Evolutionary conservation across 495 filamentous ascomycete genomes (phyloP).

Genomic region (Aspergillus heteromorphus): DNA sequence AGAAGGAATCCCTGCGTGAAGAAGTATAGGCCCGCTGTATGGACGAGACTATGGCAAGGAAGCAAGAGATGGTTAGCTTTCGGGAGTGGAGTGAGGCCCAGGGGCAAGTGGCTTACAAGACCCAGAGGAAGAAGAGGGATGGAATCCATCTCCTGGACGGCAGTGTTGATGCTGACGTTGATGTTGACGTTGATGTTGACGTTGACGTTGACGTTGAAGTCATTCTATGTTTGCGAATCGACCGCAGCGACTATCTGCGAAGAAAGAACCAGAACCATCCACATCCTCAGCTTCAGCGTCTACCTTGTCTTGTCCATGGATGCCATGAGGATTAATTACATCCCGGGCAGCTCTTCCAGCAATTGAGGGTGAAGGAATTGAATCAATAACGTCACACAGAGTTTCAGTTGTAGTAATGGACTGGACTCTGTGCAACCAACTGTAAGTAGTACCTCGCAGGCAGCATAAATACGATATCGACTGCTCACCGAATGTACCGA

Average conservation of each 20-base stretch:
- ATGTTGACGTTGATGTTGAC: background rate
- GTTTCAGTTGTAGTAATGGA: too few species aligned
- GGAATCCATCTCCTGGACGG: background rate
- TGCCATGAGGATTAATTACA: too few species aligned
- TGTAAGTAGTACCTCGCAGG: too few species aligned
- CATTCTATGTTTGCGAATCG: too few species aligned
- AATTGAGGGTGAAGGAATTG: background rate
- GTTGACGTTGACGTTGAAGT: too few species aligned
- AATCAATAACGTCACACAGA: background rate
- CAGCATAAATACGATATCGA: too few species aligned
- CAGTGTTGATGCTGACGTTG: background rate
- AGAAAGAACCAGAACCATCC: background rate
- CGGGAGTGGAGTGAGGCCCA: too few species aligned
- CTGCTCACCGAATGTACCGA: too few species aligned
- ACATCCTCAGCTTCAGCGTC: background rate
- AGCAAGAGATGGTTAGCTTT: background rate
- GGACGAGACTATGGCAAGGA: conserved; percentile 48
- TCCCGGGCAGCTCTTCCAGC: too few species aligned
- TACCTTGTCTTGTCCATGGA: background rate
- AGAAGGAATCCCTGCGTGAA: conserved; percentile 94
- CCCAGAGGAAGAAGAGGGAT: background rate
- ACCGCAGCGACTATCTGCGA: too few species aligned
- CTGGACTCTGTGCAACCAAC: background rate
- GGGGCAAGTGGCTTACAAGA: background rate
- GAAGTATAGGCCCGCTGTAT: conserved; percentile 73